Evolutionary conservation across 1,284 basidiomycete genomes (phyloP), one percentile per base, ranked within the genome.

Genomic region (Violaceomyces palustris): DNA sequence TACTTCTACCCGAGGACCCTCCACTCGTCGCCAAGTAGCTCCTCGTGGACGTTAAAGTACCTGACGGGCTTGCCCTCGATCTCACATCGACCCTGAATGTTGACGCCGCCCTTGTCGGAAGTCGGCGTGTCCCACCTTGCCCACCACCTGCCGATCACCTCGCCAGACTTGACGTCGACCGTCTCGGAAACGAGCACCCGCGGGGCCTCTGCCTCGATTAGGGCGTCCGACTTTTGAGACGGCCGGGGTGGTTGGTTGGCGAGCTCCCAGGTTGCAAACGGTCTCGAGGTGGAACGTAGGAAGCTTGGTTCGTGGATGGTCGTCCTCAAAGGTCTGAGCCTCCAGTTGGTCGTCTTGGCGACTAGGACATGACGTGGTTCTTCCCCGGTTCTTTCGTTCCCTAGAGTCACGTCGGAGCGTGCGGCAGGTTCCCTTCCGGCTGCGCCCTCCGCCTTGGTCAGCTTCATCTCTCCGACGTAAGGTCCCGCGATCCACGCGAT

Each of bases 11-110:
- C 59, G 1, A 68, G 34, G 2, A 72, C 65, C 25, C 58, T 54
- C 69, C 69, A 72, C 14, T 67, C 59, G n/a, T 72, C 63, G 34
- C 61, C 61, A 22, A 89, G 69, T 21, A 88, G 74, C 67, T 89
- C 86, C 67, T 87, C 83, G 60, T 89, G 87, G 25, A 90, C 85
- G 61, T 88, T 87, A 72, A 88, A 90, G 67, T 86, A 78, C 50
- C 87, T 84, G 39, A 52, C 46, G 8, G 58, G 58, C 31, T 53
- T 49, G 10, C 69, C 69, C 29, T 57, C 39, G 2, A 45, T 37
- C 17, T 54, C 35, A 11, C 57, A 57, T 0, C 35, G 42, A 3
- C 57, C 69, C 18, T 42, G 18, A 17, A 42, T 35, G 27, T 49
- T 49, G 10, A 86, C 76, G 33, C 76, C 76, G 6, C 86, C 85